phyloP scores from a whole-genome alignment of 768 basidiomycete genomes.

The Lactarius sp. region DNA sequence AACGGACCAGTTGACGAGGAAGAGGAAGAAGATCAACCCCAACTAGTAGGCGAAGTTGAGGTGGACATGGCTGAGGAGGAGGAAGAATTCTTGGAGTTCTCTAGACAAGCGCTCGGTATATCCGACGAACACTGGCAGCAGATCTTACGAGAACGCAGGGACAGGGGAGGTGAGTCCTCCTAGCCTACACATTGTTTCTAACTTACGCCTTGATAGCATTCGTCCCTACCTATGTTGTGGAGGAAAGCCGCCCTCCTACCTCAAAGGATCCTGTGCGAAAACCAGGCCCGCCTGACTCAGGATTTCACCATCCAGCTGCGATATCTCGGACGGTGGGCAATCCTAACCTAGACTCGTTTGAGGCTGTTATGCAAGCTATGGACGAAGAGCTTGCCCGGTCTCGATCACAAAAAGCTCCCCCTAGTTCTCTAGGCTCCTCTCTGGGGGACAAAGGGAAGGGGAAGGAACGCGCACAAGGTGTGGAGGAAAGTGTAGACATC shows the following conservation, averaged over 20 bases:
- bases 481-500: conserved; percentile 57
- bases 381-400: conserved; percentile 69
- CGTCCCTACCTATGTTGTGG: conserved; percentile 26
- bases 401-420: conserved; percentile 30
- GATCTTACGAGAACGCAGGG: conserved; percentile 75
- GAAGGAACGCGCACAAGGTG: conserved; percentile 37
- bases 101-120: conserved; percentile 87
- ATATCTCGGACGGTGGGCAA: conserved; percentile 43
- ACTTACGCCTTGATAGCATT: conserved; percentile 24
- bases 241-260: conserved; percentile 17
- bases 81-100: conserved; percentile 93
- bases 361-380: conserved; percentile 94
- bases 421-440: conserved; percentile 5
- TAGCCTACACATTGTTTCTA: background rate
- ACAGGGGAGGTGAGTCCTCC: conserved; percentile 67
- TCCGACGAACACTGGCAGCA: conserved; percentile 81
- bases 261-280: background rate
- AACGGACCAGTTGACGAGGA: conserved; percentile 49
- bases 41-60: conserved; percentile 78
- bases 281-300: background rate
- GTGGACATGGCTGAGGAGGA: conserved; percentile 91
- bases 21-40: conserved; percentile 76
- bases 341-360: conserved; percentile 83
- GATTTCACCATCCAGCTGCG: conserved; percentile 27
- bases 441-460: conserved; percentile 40